Percentiles rank a stretch among this genome's conserved stretches.
phyloP scores from a whole-genome alignment of 495 filamentous ascomycete genomes.

The Amphirosellinia nigrospora region DNA sequence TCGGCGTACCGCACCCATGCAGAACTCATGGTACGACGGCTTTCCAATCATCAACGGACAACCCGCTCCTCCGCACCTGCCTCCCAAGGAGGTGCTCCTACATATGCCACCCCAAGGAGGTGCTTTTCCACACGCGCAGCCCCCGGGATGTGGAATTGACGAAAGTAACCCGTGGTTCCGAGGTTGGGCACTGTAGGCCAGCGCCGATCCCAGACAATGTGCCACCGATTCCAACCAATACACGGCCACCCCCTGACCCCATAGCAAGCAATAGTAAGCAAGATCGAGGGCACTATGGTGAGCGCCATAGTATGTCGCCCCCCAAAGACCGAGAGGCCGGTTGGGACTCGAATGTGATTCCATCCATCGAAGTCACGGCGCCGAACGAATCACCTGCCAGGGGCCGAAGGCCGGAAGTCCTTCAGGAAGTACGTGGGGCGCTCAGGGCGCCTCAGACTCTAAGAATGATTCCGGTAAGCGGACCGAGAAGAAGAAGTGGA shows the following conservation, averaged over 20 bases:
- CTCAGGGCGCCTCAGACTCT: slow-evolving; percentile 22
- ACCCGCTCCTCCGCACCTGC: slow-evolving; percentile 21
- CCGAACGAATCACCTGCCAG: slow-evolving; percentile 13
- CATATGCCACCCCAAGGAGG: too few relatives aligned
- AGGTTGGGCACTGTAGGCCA: slow-evolving; percentile 29
- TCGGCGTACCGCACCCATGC: slow-evolving; percentile 35
- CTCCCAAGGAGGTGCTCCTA: too few relatives aligned
- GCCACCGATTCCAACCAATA: slow-evolving; percentile 9
- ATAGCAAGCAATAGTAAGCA: slow-evolving; percentile 4
- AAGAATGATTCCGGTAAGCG: slow-evolving; percentile 21
- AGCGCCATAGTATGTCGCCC: neutral
- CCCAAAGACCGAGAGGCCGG: slow-evolving; percentile 27
- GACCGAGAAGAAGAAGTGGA: slow-evolving; percentile 22
- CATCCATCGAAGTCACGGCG: slow-evolving; percentile 20
- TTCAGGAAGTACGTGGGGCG: slow-evolving; percentile 9
- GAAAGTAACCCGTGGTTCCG: slow-evolving; percentile 28
- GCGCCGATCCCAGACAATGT: slow-evolving; percentile 21
- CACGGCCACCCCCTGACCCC: slow-evolving; percentile 12
- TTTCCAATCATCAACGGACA: slow-evolving; percentile 29
- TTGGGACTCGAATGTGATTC: slow-evolving; percentile 36
- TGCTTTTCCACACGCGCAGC: slow-evolving; percentile 11
- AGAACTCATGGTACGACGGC: slow-evolving; percentile 38
- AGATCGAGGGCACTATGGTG: neutral
- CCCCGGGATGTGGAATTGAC: neutral
- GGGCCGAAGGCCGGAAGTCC: neutral